Evolutionary conservation across 1,284 basidiomycete genomes (phyloP), one percentile per base, ranked within the genome.

Genomic region (Schizopora paradoxa): DNA sequence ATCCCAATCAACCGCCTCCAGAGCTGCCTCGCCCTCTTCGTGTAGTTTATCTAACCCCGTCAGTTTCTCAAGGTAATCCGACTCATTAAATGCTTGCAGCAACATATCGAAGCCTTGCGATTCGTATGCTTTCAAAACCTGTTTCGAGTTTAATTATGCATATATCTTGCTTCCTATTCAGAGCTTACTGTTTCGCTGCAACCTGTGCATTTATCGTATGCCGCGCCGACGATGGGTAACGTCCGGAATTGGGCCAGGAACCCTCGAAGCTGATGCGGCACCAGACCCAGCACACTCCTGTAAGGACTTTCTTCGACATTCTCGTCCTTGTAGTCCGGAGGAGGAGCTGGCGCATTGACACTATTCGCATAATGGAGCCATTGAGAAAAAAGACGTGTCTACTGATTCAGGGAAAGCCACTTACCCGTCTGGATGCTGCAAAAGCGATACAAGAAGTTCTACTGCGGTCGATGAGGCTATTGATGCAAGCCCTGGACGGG

Each of bases 181-280:
- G 22, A 23, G 57, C 82, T 49, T 50, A 91, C 89, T 25, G 72
- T 74, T 51, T 86, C 77, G 48, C 86, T 88, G 62, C 95, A 99
- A 0, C 88, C 95, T 0, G 94, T 97, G 61, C 96, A 99, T 37
- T 76, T 72, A 46, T 87, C 77, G 61, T 89, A 99, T 0, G 93
- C 90, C 2, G 85, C 79, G 0, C 93, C 95, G 0, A 85, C 80
- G 44, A 99, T 82, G 25, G 82, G 78, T 55, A 95, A 68, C 32
- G 82, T 92, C 39, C 82, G 74, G 73, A 96, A 99, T 51, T 89
- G 83, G 4, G 82, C 79, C 6, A 99, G 71, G 68, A 83, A 91
- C 0, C 94, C 96, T 0, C 96, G 80, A 4, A 99, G 70, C 61
- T 98, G 95, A 62, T 99, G 96, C 1, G 95, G 95, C 0, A 97